Base-by-base conservation (phyloP, 108 stramenopile genomes). In the Mayamaea pseudoterrestris region DNA sequence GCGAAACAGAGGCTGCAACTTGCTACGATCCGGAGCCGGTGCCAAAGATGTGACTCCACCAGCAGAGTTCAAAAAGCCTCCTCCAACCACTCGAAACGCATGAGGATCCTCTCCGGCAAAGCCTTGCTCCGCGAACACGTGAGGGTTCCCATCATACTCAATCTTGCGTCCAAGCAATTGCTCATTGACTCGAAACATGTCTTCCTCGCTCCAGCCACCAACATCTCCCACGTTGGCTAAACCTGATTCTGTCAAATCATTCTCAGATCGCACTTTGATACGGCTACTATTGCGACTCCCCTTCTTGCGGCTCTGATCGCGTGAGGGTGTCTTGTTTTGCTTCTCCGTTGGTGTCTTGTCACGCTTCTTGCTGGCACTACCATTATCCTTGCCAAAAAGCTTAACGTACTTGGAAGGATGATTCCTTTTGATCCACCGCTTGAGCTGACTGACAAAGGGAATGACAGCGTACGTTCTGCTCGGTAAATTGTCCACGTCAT, bases 71-170 rank as follows among this genome's bases (percentile, higher is more conserved):
- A 90, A 76, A 41, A 91, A 86, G 16, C 42, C 27, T 5, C 90
- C 90, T 7, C 90, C 90, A 12, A 91, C 84, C 8, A 91, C 70
- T 18, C 63, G 76, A 55, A 83, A 91, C n/a, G 76, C 66, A 62
- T 91, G 83, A 5, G 83, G 83, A 72, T 91, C 83, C n/a, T 57
- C 47, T 6, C 63, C 65, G 1, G 35, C 42, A 53, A 80, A 83
- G 1, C 87, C 87, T 42, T 80, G 67, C 50, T 80, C 82, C 22
- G 72, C 74, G 54, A 91, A 91, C 7, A 71, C 57, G 50, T 91
- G 90, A 1, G 90, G 84, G 57, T 91, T 91, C 11, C 90, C 90
- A 63, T 80, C 76, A 42, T 91, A 91, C 2, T 71, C 73, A 9
- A 81, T 65, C 25, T 81, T 74, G 11, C 67, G 58, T 0, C 89